Percentiles rank a stretch among this genome's conserved stretches.
Evolutionary conservation across 768 basidiomycete genomes (phyloP).

Genomic region (Naematelia encephala): DNA sequence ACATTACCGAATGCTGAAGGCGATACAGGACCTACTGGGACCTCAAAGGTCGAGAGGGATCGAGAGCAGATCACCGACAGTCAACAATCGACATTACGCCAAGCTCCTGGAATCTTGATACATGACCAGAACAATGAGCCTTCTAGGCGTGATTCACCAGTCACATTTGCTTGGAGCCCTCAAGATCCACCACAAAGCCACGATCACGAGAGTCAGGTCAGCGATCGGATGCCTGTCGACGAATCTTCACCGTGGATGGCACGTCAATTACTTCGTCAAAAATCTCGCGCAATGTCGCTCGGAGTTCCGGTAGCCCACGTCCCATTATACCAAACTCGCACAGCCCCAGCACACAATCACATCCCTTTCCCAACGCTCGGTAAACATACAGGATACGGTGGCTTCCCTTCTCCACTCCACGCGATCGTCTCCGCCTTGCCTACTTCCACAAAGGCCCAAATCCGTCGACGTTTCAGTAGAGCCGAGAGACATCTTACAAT

Average conservation of each 20-base stretch:
- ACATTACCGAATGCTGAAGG: too few relatives aligned
- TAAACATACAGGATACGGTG: conserved; percentile 4
- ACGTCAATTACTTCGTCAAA: neutral
- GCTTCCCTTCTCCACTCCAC: conserved; percentile 2
- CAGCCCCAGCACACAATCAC: neutral
- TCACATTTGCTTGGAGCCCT: too few relatives aligned
- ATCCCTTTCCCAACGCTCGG: neutral
- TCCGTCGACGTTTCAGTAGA: neutral
- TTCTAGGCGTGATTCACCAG: too few relatives aligned
- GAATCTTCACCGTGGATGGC: neutral
- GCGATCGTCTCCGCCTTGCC: neutral
- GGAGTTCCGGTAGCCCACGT: neutral
- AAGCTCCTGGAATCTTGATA: too few relatives aligned
- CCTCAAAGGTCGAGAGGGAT: too few relatives aligned
- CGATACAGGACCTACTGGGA: too few relatives aligned
- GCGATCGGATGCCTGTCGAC: neutral
- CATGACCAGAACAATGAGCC: too few relatives aligned
- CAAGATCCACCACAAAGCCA: too few relatives aligned
- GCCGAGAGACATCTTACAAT: neutral
- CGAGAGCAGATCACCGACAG: too few relatives aligned
- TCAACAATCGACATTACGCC: too few relatives aligned
- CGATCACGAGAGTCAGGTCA: too few relatives aligned
- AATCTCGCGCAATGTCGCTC: conserved; percentile 1
- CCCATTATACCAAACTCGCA: neutral
- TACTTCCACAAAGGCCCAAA: neutral